Conservation (phyloP, 495 filamentous ascomycete species). For the Lasiosphaeria miniovina region DNA sequence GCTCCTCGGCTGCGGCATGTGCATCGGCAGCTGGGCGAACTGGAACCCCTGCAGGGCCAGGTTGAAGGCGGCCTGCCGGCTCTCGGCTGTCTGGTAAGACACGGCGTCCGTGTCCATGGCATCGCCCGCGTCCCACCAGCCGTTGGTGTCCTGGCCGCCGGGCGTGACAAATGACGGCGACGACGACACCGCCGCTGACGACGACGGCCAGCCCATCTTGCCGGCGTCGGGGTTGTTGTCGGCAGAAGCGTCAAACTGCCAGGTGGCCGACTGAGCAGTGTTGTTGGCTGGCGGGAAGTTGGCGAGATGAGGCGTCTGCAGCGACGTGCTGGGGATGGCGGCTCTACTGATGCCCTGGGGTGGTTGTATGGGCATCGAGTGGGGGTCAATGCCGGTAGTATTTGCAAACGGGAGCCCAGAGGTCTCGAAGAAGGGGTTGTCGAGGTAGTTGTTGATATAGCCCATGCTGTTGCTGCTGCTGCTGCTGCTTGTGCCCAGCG, state of each 20-base stretch:
- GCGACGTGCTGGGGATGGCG: slow-evolving; percentile 29
- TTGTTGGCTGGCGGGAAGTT: not conserved
- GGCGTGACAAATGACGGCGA: not conserved
- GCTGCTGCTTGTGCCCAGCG: slow-evolving; percentile 4
- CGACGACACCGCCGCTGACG: not conserved
- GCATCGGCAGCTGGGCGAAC: slow-evolving; percentile 34
- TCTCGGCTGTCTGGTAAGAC: not conserved
- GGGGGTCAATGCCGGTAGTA: no score
- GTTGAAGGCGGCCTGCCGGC: slow-evolving; percentile 5
- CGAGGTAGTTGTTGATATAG: slow-evolving; percentile 34
- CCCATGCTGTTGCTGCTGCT: slow-evolving; percentile 1
- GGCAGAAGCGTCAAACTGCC: slow-evolving; percentile 9
- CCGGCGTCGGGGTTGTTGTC: slow-evolving; percentile 18
- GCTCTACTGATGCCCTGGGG: slow-evolving; percentile 12
- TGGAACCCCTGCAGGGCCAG: slow-evolving; percentile 12
- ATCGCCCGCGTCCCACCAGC: slow-evolving; percentile 33
- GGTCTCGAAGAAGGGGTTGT: slow-evolving; percentile 36
- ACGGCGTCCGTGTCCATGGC: slow-evolving; percentile 21
- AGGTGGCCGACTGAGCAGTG: slow-evolving; percentile 1
- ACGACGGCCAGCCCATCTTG: slow-evolving; percentile 7
- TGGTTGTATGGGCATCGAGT: not conserved
- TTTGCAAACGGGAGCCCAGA: not conserved
- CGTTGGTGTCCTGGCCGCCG: slow-evolving; percentile 14
- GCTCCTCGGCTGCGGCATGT: slow-evolving; percentile 28
- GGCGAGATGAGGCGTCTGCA: slow-evolving; percentile 25